Conservation (phyloP, 768 basidiomycete genomes). For the Suillus weaverae region DNA sequence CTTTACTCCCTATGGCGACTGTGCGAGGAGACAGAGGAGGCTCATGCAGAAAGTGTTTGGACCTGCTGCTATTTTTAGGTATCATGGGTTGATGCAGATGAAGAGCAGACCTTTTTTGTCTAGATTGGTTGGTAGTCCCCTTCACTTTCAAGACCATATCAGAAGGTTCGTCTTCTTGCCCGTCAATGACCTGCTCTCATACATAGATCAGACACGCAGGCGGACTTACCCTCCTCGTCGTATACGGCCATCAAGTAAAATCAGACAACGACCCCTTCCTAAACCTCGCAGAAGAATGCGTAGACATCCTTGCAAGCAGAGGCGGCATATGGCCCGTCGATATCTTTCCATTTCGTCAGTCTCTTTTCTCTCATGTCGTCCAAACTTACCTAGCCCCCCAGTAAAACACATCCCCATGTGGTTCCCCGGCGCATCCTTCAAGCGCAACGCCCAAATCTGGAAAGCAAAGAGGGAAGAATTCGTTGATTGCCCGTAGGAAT, state of each 20-base stretch:
- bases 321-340: conserved; percentile 46
- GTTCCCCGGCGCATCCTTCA: conserved; percentile 70
- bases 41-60: conserved; percentile 68
- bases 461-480: conserved; percentile 64
- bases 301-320: conserved; percentile 40
- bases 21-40: conserved; percentile 61
- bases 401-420: conserved; percentile 62
- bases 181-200: neutral
- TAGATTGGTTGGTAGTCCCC: conserved; percentile 47
- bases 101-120: conserved; percentile 59
- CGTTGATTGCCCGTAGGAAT: conserved; percentile 64
- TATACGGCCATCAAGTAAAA: conserved; percentile 59
- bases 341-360: conserved; percentile 37
- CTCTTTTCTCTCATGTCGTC: neutral
- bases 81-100: conserved; percentile 56
- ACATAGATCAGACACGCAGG: conserved; percentile 50
- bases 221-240: conserved; percentile 52
- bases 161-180: conserved; percentile 25
- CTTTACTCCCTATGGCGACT: conserved; percentile 66
- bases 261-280: conserved; percentile 42
- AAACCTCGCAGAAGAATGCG: conserved; percentile 42
- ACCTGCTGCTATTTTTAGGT: conserved; percentile 49
- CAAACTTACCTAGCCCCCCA: conserved; percentile 4
- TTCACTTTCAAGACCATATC: conserved; percentile 35
- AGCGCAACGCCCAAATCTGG: conserved; percentile 59